Percentiles rank a stretch among this genome's conserved stretches.
Conservation (phyloP, 371 early-diverging fungal genomes). For the Rhizopus microsporus region DNA sequence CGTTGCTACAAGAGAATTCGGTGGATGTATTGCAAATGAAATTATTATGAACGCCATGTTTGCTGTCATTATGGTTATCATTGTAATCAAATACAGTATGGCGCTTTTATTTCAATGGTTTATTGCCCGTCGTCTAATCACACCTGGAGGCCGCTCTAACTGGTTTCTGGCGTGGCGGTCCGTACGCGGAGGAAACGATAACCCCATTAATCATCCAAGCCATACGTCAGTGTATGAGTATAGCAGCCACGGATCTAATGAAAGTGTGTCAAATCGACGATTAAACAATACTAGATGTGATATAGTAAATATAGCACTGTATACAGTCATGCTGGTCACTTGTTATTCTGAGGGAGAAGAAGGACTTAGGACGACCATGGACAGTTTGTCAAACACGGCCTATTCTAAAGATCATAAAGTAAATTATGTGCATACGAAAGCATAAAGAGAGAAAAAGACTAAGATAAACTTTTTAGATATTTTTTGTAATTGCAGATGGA, state of each 20-base stretch:
- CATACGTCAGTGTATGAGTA: constrained; percentile 13
- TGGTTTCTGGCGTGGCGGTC: constrained; percentile 53
- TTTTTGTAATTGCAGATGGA: constrained; percentile 53
- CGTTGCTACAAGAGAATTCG: constrained; percentile 47
- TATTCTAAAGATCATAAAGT: constrained; percentile 60
- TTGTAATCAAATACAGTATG: constrained; percentile 57
- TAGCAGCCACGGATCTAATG: not conserved
- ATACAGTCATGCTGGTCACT: constrained; percentile 65
- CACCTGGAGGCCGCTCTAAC: constrained; percentile 50
- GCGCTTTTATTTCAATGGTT: constrained; percentile 67
- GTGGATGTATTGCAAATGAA: constrained; percentile 61
- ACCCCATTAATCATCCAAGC: constrained; percentile 46
- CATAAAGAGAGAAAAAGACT: constrained; percentile 1
- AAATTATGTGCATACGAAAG: not conserved
- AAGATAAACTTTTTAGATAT: constrained; percentile 18
- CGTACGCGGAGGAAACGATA: constrained; percentile 48
- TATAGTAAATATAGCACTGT: constrained; percentile 49
- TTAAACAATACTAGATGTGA: constrained; percentile 24
- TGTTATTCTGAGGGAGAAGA: constrained; percentile 82
- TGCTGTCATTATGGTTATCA: constrained; percentile 48
- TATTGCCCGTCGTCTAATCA: constrained; percentile 43
- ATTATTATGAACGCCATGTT: constrained; percentile 49
- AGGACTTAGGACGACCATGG: constrained; percentile 78
- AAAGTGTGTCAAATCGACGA: constrained; percentile 4
- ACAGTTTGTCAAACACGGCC: constrained; percentile 76